Conservation (phyloP, 2,329 filamentous ascomycete species). For the Ophiocordyceps unilateralis region DNA sequence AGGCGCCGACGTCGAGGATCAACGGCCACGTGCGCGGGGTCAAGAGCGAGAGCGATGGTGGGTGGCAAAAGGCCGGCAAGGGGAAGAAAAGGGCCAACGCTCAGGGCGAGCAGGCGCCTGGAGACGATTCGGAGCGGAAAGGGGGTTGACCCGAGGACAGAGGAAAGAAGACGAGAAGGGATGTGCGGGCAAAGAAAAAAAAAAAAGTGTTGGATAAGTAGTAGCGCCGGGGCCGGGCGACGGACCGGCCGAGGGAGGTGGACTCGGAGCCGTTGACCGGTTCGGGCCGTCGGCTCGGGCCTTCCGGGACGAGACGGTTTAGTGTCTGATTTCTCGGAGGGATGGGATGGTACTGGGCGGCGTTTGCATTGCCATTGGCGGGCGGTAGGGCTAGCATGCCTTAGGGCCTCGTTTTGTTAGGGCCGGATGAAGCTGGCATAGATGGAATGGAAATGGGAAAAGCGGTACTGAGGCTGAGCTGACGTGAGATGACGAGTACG, state of each 20-base stretch:
- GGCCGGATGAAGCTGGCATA: background rate
- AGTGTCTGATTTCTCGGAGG: background rate
- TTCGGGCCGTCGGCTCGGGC: background rate
- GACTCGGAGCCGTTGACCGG: background rate
- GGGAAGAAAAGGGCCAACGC: slow-evolving; percentile 25
- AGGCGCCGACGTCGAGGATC: slow-evolving; percentile 17
- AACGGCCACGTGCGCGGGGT: slow-evolving; percentile 35
- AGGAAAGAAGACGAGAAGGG: slow-evolving; percentile 3
- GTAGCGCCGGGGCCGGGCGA: background rate
- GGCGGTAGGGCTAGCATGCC: background rate
- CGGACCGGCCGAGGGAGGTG: no score
- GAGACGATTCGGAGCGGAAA: slow-evolving; percentile 43
- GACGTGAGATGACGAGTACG: background rate
- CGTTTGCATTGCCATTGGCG: background rate
- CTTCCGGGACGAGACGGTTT: no score
- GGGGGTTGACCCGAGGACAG: slow-evolving; percentile 30
- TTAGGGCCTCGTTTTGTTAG: background rate
- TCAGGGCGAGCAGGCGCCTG: slow-evolving; percentile 36
- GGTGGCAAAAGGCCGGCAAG: slow-evolving; percentile 44
- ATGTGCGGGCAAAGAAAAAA: no score
- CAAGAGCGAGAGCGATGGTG: slow-evolving; percentile 36
- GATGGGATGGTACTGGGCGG: background rate
- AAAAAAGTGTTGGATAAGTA: slow-evolving; percentile 4
- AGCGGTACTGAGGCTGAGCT: background rate
- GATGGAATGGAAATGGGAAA: background rate